These are phyloP conservation scores for Suhomyces ambrosiae DNA, from an alignment of 1,139 yeast species.

Conservation along the genomic window DNA sequence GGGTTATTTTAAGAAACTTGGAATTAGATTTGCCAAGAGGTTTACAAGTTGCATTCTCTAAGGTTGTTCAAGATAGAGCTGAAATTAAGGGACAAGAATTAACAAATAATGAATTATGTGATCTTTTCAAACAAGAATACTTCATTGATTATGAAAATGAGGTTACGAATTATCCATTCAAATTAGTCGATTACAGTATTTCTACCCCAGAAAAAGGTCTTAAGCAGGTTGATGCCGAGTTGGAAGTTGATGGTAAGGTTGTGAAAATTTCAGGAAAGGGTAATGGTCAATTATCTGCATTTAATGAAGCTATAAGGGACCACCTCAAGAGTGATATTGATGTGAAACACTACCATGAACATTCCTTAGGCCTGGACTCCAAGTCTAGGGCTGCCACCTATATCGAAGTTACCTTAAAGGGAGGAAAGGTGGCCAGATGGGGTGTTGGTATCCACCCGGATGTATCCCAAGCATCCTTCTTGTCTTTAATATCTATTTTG, in stretches of 20 bases:
- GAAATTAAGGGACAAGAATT: conserved; percentile 86
- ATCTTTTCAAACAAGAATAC: conserved; percentile 72
- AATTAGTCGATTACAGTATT: conserved; percentile 55
- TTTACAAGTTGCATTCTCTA: conserved; percentile 87
- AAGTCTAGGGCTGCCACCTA: conserved; percentile 89
- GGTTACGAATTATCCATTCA: conserved; percentile 31
- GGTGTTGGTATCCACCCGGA: conserved; percentile 95
- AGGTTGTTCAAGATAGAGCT: conserved; percentile 77
- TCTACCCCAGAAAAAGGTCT: conserved; percentile 32
- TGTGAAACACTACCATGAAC: conserved; percentile 87
- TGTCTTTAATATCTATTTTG: conserved; percentile 74
- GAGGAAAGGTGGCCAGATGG: conserved; percentile 59
- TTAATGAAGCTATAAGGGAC: conserved; percentile 71
- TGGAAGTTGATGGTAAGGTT: conserved; percentile 50
- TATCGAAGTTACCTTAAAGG: conserved; percentile 59
- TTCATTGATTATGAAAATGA: conserved; percentile 56
- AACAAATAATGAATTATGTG: conserved; percentile 72
- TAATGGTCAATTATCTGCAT: conserved; percentile 94
- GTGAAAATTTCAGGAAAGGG: conserved; percentile 68
- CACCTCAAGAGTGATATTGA: conserved; percentile 60
- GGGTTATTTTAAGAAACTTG: conserved; percentile 87
- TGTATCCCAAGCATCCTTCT: conserved; percentile 86
- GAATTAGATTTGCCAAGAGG: conserved; percentile 93
- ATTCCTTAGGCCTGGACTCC: conserved; percentile 83
- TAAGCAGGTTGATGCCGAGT: conserved; percentile 33